Evolutionary conservation across 768 basidiomycete genomes (phyloP), one percentile per base, ranked within the genome.

Genomic region (Scleroderma citrinum): DNA sequence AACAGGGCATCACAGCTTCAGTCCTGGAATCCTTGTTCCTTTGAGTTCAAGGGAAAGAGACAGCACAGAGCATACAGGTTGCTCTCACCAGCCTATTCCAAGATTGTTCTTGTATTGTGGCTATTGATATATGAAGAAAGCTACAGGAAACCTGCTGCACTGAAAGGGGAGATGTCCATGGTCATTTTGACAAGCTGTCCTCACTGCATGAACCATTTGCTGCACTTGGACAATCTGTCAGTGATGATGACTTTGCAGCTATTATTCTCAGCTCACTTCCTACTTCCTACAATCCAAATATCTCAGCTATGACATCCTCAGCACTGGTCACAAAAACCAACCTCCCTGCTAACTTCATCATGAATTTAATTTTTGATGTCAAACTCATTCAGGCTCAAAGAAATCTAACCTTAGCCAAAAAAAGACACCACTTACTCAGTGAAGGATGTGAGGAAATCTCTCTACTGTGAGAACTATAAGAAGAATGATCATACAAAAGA

Each of bases 181-280:
- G 54, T 8, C 69, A 70, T 54, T 60, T 71, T 29, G 53, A 55
- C 17, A 61, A 55, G 48, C 36, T 71, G 19, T 26, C 47, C 14
- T 56, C 48, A 13, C 63, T 70, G 59, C 53, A 52, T 4, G 65
- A 71, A 46, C 57, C 69, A 29, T 60, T 73, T 13, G 60, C 66
- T 0, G 57, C 63, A 5, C 65, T 69, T 60, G 70, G 67, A n/a
- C 52, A 61, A 3, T 69, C 42, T 66, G 31, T 44, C 17, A 31
- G 8, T 2, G 43, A 44, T 12, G 43, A 44, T 14, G 19, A 44
- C 29, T 19, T 66, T 53, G 56, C 58, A 26, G 56, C 57, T 2
- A 69, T 70, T 36, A 58, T 71, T 29, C 57, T 71, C 21, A 51
- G 56, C 17, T 71, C 70, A 3, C 61, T 73, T 21, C 70, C 70